A percentile compares a stretch with the other conserved stretches of the same genome.
Conservation (phyloP, 768 basidiomycete genomes). For the Psilocybe sp. region DNA sequence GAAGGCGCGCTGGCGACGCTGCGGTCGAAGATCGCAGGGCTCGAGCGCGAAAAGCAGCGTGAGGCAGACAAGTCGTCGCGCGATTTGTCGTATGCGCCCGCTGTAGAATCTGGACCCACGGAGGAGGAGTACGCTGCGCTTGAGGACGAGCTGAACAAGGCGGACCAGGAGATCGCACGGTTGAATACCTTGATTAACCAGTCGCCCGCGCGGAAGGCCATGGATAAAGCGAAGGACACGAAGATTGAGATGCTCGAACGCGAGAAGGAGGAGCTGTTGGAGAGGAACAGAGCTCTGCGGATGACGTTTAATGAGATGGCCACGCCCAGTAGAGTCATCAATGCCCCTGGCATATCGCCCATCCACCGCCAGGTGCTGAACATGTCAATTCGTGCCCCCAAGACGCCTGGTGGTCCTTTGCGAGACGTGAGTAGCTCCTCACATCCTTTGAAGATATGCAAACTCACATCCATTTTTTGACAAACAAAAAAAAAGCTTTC, state of each 20-base stretch:
- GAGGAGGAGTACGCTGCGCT: constrained; percentile 63
- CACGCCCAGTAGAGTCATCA: constrained; percentile 58
- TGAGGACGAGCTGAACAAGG: constrained; percentile 74
- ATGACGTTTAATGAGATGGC: constrained; percentile 47
- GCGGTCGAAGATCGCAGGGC: constrained; percentile 43
- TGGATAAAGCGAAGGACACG: constrained; percentile 73
- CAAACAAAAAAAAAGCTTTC: constrained; percentile 53
- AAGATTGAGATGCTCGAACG: constrained; percentile 74
- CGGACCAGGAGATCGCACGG: constrained; percentile 71
- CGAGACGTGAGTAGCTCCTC: constrained; percentile 57
- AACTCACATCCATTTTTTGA: constrained; percentile 33
- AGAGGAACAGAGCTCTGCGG: constrained; percentile 61
- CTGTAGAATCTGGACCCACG: constrained; percentile 30
- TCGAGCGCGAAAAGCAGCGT: constrained; percentile 56
- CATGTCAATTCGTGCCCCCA: constrained; percentile 66
- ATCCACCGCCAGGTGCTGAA: constrained; percentile 70
- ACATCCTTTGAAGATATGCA: neutral
- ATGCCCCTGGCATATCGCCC: constrained; percentile 66
- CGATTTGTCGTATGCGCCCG: constrained; percentile 19
- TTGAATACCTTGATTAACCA: constrained; percentile 65
- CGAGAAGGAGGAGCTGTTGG: constrained; percentile 73
- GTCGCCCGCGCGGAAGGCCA: constrained; percentile 73
- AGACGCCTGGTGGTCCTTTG: constrained; percentile 77
- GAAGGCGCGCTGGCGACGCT: constrained; percentile 51
- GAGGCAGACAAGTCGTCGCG: constrained; percentile 21